Conservation (phyloP, 2,329 filamentous ascomycete genomes). For the Alternaria arborescens region DNA sequence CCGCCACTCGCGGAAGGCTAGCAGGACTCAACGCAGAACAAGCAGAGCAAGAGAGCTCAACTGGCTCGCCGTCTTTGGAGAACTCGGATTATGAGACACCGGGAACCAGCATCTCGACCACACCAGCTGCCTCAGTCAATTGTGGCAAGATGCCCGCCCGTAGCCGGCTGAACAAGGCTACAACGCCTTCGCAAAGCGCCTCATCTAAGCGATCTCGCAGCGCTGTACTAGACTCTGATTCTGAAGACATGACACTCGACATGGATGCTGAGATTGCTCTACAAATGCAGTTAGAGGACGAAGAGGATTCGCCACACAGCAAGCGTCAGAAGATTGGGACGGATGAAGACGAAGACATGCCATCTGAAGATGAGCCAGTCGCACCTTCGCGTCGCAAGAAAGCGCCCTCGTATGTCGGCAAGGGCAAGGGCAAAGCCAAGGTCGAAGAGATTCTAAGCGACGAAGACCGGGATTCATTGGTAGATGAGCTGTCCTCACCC, state of each 20-base stretch:
- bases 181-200: slow-evolving; percentile 20
- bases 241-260: slow-evolving; percentile 46
- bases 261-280: slow-evolving; percentile 65
- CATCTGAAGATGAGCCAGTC: slow-evolving; percentile 17
- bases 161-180: slow-evolving; percentile 30
- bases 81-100: slow-evolving; percentile 67
- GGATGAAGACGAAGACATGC: slow-evolving; percentile 47
- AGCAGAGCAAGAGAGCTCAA: slow-evolving; percentile 35
- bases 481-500: slow-evolving; percentile 10
- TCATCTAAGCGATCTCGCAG: slow-evolving; percentile 38
- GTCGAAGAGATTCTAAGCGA: slow-evolving; percentile 17
- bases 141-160: slow-evolving; percentile 33
- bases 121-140: slow-evolving; percentile 58
- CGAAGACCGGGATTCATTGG: slow-evolving; percentile 14
- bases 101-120: slow-evolving; percentile 66
- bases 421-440: slow-evolving; percentile 28
- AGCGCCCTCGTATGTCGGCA: slow-evolving; percentile 23
- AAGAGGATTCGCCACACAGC: slow-evolving; percentile 53
- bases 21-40: slow-evolving; percentile 19
- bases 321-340: slow-evolving; percentile 50
- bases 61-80: slow-evolving; percentile 44
- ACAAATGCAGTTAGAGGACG: slow-evolving; percentile 64
- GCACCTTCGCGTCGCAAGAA: slow-evolving; percentile 16
- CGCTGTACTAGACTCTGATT: slow-evolving; percentile 36
- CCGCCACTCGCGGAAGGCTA: slow-evolving; percentile 19